Percentiles rank a stretch among this genome's conserved stretches.
Conservation (phyloP, 352 stramenopile genomes). For the Elongisporangium anandrum region DNA sequence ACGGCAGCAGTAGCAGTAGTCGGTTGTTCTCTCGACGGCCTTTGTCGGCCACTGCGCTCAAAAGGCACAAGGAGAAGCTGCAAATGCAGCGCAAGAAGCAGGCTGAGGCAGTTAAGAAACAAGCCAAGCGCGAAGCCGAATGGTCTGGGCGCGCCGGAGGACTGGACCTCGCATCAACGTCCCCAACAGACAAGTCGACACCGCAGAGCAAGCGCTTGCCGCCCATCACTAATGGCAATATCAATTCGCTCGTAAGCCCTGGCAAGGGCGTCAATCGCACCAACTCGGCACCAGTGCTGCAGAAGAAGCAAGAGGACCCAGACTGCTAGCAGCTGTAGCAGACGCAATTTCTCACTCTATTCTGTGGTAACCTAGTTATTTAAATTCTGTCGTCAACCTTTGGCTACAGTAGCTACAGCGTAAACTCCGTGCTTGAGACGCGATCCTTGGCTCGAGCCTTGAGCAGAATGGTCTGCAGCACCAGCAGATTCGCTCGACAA, state of each 20-base stretch:
- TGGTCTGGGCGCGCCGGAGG: slow-evolving; percentile 74
- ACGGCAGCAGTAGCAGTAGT: slow-evolving; percentile 24
- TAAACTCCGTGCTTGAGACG: slow-evolving; percentile 15
- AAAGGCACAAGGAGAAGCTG: slow-evolving; percentile 71
- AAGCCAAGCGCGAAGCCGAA: slow-evolving; percentile 66
- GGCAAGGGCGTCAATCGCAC: slow-evolving; percentile 39
- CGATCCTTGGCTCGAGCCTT: slow-evolving; percentile 43
- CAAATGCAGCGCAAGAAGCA: slow-evolving; percentile 53
- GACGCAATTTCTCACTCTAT: background rate
- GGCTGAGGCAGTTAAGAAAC: slow-evolving; percentile 48
- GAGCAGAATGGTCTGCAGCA: slow-evolving; percentile 45
- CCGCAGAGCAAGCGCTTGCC: slow-evolving; percentile 58
- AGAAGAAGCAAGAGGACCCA: slow-evolving; percentile 41
- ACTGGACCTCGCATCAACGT: slow-evolving; percentile 43
- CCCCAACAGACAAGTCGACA: slow-evolving; percentile 4
- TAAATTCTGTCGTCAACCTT: slow-evolving; percentile 25
- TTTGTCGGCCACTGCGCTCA: slow-evolving; percentile 58
- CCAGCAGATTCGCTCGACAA: slow-evolving; percentile 35
- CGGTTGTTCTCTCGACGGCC: slow-evolving; percentile 58
- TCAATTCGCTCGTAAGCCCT: slow-evolving; percentile 4
- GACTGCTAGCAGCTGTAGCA: slow-evolving; percentile 4
- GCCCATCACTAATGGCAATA: slow-evolving; percentile 29
- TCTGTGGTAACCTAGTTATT: background rate
- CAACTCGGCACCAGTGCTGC: slow-evolving; percentile 58
- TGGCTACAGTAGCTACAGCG: slow-evolving; percentile 7